A percentile compares a stretch with the other conserved stretches of the same genome.
Conservation (phyloP, 352 stramenopile genomes). For the Phytophthora ohioensis region DNA sequence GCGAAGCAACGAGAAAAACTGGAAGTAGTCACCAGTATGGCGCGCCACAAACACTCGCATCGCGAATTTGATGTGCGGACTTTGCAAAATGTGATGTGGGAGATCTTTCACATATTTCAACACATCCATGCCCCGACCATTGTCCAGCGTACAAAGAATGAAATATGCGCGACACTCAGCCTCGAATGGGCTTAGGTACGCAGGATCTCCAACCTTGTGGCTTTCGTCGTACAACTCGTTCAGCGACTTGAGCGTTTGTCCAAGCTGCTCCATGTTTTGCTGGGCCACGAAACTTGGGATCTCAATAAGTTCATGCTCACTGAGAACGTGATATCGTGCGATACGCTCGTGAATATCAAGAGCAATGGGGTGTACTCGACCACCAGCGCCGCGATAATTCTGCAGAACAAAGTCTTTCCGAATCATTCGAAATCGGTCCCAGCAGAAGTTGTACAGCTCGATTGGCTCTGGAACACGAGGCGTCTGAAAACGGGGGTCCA, state of each 20-base stretch:
- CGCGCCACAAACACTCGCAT: constrained; percentile 89
- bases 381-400: constrained; percentile 95
- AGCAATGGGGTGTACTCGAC: constrained; percentile 92
- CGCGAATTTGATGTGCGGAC: constrained; percentile 85
- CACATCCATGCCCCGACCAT: constrained; percentile 83
- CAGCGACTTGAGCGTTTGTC: constrained; percentile 88
- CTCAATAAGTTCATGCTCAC: constrained; percentile 94
- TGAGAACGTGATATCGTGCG: constrained; percentile 95
- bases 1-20: constrained; percentile 83
- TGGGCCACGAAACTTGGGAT: constrained; percentile 84
- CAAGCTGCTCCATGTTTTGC: constrained; percentile 92
- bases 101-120: constrained; percentile 90
- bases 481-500: constrained; percentile 75
- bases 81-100: constrained; percentile 61
- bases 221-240: constrained; percentile 91
- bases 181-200: constrained; percentile 84
- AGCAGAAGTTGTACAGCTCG: constrained; percentile 97
- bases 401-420: constrained; percentile 97
- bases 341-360: constrained; percentile 96
- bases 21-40: constrained; percentile 85
- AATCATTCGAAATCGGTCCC: constrained; percentile 96
- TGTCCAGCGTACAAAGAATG: constrained; percentile 87
- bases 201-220: constrained; percentile 63
- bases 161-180: constrained; percentile 88
- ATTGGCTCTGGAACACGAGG: constrained; percentile 79